These are phyloP conservation scores for Neonectria ditissima DNA, from an alignment of 2,329 filamentous ascomycete species.

Conservation along the genomic window DNA sequence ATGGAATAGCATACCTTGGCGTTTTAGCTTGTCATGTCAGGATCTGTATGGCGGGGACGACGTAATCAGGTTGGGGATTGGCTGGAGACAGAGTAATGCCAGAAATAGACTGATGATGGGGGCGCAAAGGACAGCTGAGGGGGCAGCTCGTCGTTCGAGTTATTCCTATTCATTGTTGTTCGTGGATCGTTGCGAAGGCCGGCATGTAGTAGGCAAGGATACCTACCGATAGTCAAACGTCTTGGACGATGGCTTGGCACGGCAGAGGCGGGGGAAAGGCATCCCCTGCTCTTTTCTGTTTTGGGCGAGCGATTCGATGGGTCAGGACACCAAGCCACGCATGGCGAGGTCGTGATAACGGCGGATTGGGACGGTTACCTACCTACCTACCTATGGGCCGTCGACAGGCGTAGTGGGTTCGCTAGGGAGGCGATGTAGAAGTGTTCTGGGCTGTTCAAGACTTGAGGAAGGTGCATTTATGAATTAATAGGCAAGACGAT, in stretches of 20 bases:
- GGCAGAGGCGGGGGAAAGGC: neutral
- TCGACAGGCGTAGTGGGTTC: neutral
- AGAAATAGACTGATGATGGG: neutral
- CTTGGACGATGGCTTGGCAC: neutral
- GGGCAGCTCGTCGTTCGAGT: neutral
- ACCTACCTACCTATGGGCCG: too few relatives aligned
- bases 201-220: neutral
- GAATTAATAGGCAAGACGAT: neutral
- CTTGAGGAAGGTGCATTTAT: neutral
- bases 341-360: constrained; percentile 7
- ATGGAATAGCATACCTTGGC: constrained; percentile 13
- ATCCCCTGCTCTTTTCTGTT: neutral
- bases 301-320: neutral
- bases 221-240: neutral
- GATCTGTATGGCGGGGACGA: constrained; percentile 3
- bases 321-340: neutral
- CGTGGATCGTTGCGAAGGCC: neutral
- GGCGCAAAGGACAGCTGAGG: neutral
- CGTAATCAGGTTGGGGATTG: constrained; percentile 5
- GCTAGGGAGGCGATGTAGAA: neutral
- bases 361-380: neutral
- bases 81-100: neutral
- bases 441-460: neutral
- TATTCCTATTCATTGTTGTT: too few relatives aligned
- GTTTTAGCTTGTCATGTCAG: constrained; percentile 10